A percentile compares a stretch with the other conserved stretches of the same genome.
These are phyloP conservation scores for Acanthamoeba royreba DNA, from an alignment of 208 protist species.

Conservation along the genomic window DNA sequence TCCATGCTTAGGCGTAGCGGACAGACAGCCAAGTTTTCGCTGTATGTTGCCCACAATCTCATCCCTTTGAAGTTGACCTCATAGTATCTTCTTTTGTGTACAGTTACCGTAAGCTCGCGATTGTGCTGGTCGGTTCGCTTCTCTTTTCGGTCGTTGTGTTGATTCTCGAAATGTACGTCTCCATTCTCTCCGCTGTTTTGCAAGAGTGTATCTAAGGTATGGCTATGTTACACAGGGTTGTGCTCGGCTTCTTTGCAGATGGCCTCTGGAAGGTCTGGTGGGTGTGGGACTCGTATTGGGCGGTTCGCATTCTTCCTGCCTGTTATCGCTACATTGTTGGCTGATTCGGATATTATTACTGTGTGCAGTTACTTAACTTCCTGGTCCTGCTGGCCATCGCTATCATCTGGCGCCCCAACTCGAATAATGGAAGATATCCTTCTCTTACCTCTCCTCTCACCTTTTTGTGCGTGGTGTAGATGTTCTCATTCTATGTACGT, in stretches of 20 bases:
- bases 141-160: background rate
- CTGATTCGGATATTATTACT: background rate
- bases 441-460: background rate
- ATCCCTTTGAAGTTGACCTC: too few relatives aligned
- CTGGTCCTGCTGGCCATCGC: background rate
- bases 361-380: background rate
- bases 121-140: background rate
- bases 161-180: background rate
- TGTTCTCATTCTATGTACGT: background rate
- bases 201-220: background rate
- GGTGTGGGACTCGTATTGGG: conserved; percentile 30
- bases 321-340: background rate
- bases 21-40: background rate
- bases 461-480: background rate
- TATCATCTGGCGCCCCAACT: conserved; percentile 9
- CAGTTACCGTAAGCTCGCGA: background rate
- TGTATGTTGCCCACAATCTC: background rate
- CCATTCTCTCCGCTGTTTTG: background rate
- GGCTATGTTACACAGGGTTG: background rate
- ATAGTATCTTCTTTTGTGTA: too few relatives aligned
- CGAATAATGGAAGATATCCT: background rate
- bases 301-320: background rate
- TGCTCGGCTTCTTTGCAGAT: conserved; percentile 4
- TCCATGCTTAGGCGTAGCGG: background rate
- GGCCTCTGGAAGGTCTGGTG: conserved; percentile 37